Base-by-base conservation (phyloP, 2,329 filamentous ascomycete genomes). In the Ceratocystis harringtonii region DNA sequence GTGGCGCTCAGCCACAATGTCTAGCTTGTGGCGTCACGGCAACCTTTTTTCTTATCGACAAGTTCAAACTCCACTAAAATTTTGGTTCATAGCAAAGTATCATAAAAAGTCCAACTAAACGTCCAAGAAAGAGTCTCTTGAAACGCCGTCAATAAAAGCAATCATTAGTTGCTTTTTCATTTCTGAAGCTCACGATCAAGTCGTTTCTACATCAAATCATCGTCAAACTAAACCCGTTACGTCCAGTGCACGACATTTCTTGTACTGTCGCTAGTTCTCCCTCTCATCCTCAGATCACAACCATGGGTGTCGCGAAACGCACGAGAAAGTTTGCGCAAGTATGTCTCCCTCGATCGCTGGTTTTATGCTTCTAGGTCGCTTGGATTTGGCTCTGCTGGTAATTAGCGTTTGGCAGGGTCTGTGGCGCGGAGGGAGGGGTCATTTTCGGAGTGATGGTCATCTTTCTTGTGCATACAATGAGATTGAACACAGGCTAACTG, bases 281-380 rank as follows among this genome's bases (percentile, higher is more conserved):
- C 36, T 12, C 12, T 15, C 48, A 5, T 50, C 48, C 48, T 10
- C 48, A 12, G 22, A 50, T 50, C 48, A 50, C 48, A n/a, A 70
- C 66, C 68, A 96, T 96, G 92, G 92, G 91, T 77, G 84, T 91
- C 70, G 84, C 86, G 69, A 96, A 95, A 79, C 90, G 86, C 75
- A 95, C 90, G 64, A 86, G 92, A 78, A 96, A 96, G 79, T 97
- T 96, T 75, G 92, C 85, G 62, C 78, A 81, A 74, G 83, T 84
- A 72, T 68, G 77, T 68, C 22, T 5, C 22, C 15, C 17, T 36
- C n/a, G 52, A 15, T 30, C 52, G 28, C 52, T 57, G 19, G 50
- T 15, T 32, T 17, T 30, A 12, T 1, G 28, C 22, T 15, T 57
- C 52, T 28, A 5, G 22, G 3, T 12, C 22, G 22, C 52, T 12